Base-by-base conservation (phyloP, 352 stramenopile species). In the Pythium coloratum region DNA sequence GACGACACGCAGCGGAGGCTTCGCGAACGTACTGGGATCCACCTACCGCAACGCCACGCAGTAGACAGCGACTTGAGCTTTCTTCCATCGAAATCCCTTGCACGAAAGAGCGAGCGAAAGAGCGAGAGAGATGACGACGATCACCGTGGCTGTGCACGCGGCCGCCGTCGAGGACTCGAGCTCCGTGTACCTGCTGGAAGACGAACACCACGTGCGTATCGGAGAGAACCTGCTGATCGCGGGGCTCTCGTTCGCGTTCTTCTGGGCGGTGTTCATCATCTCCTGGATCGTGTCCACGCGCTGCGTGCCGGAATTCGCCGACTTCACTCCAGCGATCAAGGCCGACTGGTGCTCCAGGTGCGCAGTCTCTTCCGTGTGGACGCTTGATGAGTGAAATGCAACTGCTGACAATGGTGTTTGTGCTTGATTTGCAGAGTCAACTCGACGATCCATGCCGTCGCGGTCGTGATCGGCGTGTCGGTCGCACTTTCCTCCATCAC, bases 341-440 rank as follows among this genome's bases (percentile, higher is more conserved):
- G 85, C 85, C 2, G 85, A 94, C 68, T 94, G 85, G 85, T 94
- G 85, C 64, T 94, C 85, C 6, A 73, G 83, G 85, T 92, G 64
- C 40, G 82, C 7, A 16, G 8, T 51, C 18, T 34, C 30, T 32
- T 36, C n/a, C 51, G 7, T 44, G 36, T 44, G 36, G 36, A 14
- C 36, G 10, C 36, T 58, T 38, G 51, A 6, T 26, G 3, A 6
- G 44, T 42, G 13, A 12, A 26, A 8, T n/a, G 9, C 24, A 50
- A 56, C 20, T 24, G 20, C 51, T 44, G 3, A 44, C 36, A 5
- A 59, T 49, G 42, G 33, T 38, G 33, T 69, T 34, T 13, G 32
- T 30, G n/a, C 38, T 51, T 30, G 20, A 28, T n/a, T 6, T 1
- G 42, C 71, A 93, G 85, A 66, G 80, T 94, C 32, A 94, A 92